Percentiles rank a stretch among this genome's conserved stretches.
Evolutionary conservation across 2,329 filamentous ascomycete genomes (phyloP).

Genomic region (Rhinocladiella mackenziei): DNA sequence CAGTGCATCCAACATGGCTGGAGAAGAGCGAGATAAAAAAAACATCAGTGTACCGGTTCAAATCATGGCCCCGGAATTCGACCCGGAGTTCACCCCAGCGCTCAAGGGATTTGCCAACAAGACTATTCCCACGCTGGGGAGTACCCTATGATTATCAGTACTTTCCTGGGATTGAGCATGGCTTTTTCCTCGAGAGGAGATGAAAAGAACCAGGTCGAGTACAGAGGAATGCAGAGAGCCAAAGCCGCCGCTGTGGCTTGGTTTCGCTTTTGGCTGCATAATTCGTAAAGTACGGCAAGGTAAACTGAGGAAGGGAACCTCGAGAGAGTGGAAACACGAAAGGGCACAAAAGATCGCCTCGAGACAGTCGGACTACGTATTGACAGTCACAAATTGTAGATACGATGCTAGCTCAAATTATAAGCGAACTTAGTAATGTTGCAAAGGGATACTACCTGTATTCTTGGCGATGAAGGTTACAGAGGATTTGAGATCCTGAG

Average conservation of each 20-base stretch:
- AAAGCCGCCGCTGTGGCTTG: constrained; percentile 49
- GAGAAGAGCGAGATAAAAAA: constrained; percentile 47
- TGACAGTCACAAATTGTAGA: not conserved
- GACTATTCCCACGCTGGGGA: constrained; percentile 37
- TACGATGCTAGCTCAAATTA: not conserved
- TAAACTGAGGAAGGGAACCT: not conserved
- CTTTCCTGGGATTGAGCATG: constrained; percentile 50
- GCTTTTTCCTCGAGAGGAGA: constrained; percentile 44
- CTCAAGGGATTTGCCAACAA: constrained; percentile 44
- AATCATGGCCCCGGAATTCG: constrained; percentile 50
- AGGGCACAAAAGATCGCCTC: not conserved
- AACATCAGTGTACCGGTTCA: constrained; percentile 48
- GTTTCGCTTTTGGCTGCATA: constrained; percentile 32
- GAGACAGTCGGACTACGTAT: not conserved
- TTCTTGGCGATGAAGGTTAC: too few relatives aligned
- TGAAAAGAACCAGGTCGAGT: constrained; percentile 38
- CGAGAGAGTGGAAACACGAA: not conserved
- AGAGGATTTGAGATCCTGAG: too few relatives aligned
- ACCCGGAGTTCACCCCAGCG: constrained; percentile 43
- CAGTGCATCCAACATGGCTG: constrained; percentile 45
- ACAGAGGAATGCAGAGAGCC: constrained; percentile 44
- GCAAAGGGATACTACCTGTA: too few relatives aligned
- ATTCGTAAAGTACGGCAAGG: too few relatives aligned
- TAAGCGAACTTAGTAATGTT: too few relatives aligned
- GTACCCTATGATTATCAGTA: constrained; percentile 50